phyloP scores from a whole-genome alignment of 2,329 filamentous ascomycete genomes.

The Monascus ruber region DNA sequence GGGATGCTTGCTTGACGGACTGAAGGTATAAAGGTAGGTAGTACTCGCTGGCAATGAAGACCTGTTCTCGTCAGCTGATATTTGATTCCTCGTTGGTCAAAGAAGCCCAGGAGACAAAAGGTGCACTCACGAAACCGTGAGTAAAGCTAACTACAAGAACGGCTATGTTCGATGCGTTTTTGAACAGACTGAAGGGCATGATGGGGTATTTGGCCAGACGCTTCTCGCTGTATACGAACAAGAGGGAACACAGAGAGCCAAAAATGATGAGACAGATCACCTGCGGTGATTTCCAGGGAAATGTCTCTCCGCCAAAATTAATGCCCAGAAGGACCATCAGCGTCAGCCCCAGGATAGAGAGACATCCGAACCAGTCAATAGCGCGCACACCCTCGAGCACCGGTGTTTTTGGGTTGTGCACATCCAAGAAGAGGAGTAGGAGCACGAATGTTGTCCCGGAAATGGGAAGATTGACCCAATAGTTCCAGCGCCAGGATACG shows the following conservation, averaged over 20 bases:
- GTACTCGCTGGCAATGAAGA: slow-evolving; percentile 56
- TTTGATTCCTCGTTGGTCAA: not conserved
- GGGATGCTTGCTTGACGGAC: slow-evolving; percentile 49
- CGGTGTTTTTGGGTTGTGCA: slow-evolving; percentile 43
- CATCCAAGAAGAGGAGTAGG: slow-evolving; percentile 42
- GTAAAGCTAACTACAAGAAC: slow-evolving; percentile 40
- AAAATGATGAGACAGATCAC: slow-evolving; percentile 46
- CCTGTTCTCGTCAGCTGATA: slow-evolving; percentile 24
- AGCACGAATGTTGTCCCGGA: slow-evolving; percentile 39
- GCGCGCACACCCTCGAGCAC: slow-evolving; percentile 40
- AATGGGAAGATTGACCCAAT: slow-evolving; percentile 46
- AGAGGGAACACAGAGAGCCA: slow-evolving; percentile 35
- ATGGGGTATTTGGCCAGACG: slow-evolving; percentile 54
- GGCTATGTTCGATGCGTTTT: slow-evolving; percentile 44
- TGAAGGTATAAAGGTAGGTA: slow-evolving; percentile 67
- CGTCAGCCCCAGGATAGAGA: slow-evolving; percentile 40
- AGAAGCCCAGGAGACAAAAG: not conserved
- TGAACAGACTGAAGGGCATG: slow-evolving; percentile 56
- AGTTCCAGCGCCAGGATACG: slow-evolving; percentile 42
- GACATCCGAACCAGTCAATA: slow-evolving; percentile 44
- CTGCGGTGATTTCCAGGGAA: slow-evolving; percentile 43
- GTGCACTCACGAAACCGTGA: slow-evolving; percentile 34
- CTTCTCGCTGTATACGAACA: slow-evolving; percentile 53
- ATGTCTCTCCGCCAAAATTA: slow-evolving; percentile 43
- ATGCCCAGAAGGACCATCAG: slow-evolving; percentile 43